phyloP scores from a whole-genome alignment of 495 filamentous ascomycete species.

The Penicillium bialowiezense region DNA sequence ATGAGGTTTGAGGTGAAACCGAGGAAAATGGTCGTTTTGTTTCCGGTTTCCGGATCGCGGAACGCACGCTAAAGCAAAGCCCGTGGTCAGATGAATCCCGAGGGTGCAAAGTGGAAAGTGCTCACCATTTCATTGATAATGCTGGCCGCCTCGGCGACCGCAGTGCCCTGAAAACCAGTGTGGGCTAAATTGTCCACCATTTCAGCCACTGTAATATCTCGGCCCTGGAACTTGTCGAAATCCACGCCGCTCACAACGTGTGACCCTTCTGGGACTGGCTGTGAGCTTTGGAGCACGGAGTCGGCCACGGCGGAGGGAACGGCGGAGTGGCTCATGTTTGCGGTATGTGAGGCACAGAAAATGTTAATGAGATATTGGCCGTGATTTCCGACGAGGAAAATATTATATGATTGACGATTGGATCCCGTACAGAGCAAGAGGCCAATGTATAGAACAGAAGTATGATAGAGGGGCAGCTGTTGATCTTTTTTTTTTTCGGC shows the following conservation, averaged over 20 bases:
- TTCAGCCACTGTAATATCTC: slow-evolving; percentile 78
- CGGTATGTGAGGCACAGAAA: background rate
- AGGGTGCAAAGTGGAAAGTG: slow-evolving; percentile 11
- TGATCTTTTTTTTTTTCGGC: slow-evolving; percentile 5
- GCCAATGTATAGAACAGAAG: no score
- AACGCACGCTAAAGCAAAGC: slow-evolving; percentile 59
- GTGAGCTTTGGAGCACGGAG: slow-evolving; percentile 87
- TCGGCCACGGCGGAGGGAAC: slow-evolving; percentile 68
- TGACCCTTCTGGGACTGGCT: slow-evolving; percentile 70
- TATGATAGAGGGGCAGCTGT: slow-evolving; percentile 5
- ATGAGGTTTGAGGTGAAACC: slow-evolving; percentile 97
- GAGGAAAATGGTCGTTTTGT: slow-evolving; percentile 86
- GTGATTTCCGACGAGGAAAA: no score
- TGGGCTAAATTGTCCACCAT: slow-evolving; percentile 75
- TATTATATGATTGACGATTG: no score
- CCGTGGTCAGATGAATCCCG: background rate
- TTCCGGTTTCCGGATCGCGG: slow-evolving; percentile 67
- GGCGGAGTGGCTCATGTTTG: slow-evolving; percentile 22
- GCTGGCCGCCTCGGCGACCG: slow-evolving; percentile 75
- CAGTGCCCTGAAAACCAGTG: slow-evolving; percentile 91
- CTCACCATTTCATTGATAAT: slow-evolving; percentile 96
- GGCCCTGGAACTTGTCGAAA: slow-evolving; percentile 74
- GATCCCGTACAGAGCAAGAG: no score
- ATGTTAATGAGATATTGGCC: background rate
- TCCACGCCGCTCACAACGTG: slow-evolving; percentile 81